Evolutionary conservation across 2,329 filamentous ascomycete genomes (phyloP), one percentile per base, ranked within the genome.

Genomic region (Trichophyton rubrum): DNA sequence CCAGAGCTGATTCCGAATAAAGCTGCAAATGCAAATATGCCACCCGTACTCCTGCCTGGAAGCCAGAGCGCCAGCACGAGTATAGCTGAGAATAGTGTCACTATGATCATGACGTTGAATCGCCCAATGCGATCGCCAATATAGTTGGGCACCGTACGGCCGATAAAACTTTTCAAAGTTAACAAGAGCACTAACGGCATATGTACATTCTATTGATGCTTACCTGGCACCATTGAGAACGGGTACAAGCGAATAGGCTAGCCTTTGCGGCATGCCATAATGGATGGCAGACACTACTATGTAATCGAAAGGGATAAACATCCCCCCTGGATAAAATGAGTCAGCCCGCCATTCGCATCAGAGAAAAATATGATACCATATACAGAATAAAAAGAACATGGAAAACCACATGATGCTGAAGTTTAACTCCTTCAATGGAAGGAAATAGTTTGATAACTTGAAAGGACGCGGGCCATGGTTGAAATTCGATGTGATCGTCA

Each of bases 401-500:
- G 69, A 79, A 3, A 70, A 20, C 41, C 78, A 66, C 22, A 77
- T 76, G 56, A 80, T 68, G 15, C 70, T 56, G 68, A 79, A 77
- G 24, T 70, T 70, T 0, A 73, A 67, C 62, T 84, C 80, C 27
- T 66, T 70, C 59, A 84, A 74, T 4, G 77, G 75, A 1, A 66
- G 64, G 13, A 76, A 27, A 63, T 83, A 82, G 41, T 81, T 79
- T 51, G 57, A 63, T 11, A 82, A 40, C 11, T 74, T 68, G 62
- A 83, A 75, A 0, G 77, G 77, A 47, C 68, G 72, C 27, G 41
- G 59, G 17, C 35, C 67, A 59, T 72, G 65, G 4, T 70, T 65
- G 43, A 75, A 65, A 24, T 72, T 76, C 11, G 80, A 80, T 59
- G 73, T 78, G 56, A 85, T 72, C 0, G 81, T 81, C 0, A 81